Percentiles rank a stretch among this genome's conserved stretches.
These are phyloP conservation scores for Malassezia cuniculi DNA, from an alignment of 1,284 basidiomycete genomes.

Conservation along the genomic window DNA sequence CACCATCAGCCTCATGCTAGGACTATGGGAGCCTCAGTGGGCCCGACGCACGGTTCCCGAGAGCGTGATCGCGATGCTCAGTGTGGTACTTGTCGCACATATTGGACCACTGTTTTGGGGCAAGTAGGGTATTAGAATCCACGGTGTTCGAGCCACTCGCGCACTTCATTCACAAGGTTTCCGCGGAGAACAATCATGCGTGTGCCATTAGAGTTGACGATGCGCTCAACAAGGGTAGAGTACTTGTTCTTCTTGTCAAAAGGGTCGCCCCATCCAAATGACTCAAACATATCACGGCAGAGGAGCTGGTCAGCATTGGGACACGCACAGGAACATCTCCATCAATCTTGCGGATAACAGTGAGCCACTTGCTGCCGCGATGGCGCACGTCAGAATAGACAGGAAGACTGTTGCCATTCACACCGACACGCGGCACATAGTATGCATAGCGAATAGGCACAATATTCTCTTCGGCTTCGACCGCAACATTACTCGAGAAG, in stretches of 20 bases:
- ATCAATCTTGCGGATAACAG: conserved; percentile 26
- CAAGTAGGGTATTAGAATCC: conserved; percentile 6
- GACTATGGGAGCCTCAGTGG: conserved; percentile 10
- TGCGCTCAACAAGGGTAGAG: conserved; percentile 2
- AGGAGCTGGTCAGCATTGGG: neutral
- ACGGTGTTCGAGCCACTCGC: conserved; percentile 13
- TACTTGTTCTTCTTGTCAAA: conserved; percentile 7
- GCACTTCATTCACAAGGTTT: conserved; percentile 9
- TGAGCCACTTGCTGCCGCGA: conserved; percentile 21
- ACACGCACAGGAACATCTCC: conserved; percentile 16
- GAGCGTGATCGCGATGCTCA: neutral
- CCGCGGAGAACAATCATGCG: conserved; percentile 7
- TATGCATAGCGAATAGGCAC: conserved; percentile 18
- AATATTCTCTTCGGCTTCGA: neutral
- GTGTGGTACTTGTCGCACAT: neutral
- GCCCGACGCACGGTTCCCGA: neutral
- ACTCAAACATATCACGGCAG: conserved; percentile 12
- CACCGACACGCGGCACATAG: conserved; percentile 29
- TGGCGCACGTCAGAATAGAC: conserved; percentile 28
- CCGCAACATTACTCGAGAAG: neutral
- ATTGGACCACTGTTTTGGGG: neutral
- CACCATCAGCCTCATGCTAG: conserved; percentile 2
- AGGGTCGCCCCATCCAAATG: conserved; percentile 14
- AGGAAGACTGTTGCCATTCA: conserved; percentile 18
- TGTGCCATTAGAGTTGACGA: conserved; percentile 1